Conservation (phyloP, 176 grass and related monocot species). For the Oryza australiensis region DNA sequence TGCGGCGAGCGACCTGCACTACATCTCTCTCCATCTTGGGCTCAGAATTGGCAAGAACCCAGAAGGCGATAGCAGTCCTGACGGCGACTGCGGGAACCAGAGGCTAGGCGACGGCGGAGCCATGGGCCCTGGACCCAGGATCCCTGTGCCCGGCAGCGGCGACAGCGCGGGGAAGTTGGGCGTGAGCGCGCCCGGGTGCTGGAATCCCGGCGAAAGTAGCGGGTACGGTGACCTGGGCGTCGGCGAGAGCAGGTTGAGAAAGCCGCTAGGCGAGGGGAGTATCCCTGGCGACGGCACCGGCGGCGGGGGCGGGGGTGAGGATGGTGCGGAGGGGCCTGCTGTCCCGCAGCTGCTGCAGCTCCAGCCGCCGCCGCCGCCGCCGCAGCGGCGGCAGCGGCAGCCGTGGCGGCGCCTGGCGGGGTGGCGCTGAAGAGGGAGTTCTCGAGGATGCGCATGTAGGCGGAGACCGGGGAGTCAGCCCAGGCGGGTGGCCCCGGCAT, state of each 20-base stretch:
- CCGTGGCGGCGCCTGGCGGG: slow-evolving; percentile 29
- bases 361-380: not conserved
- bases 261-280: slow-evolving; percentile 64
- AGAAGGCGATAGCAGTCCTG: slow-evolving; percentile 66
- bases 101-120: slow-evolving; percentile 56
- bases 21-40: slow-evolving; percentile 83
- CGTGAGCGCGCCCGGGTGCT: slow-evolving; percentile 51
- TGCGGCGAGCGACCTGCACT: not conserved
- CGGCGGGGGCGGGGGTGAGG: slow-evolving; percentile 42
- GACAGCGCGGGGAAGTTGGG: slow-evolving; percentile 70
- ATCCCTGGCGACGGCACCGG: slow-evolving; percentile 54
- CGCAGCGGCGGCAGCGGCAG: slow-evolving; percentile 19
- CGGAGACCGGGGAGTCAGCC: slow-evolving; percentile 70
- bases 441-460: slow-evolving; percentile 86
- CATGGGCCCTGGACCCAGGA: slow-evolving; percentile 65
- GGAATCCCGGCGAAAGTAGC: slow-evolving; percentile 66
- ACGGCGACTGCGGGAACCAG: slow-evolving; percentile 71
- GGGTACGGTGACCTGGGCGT: slow-evolving; percentile 73
- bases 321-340: slow-evolving; percentile 2
- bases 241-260: slow-evolving; percentile 70
- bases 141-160: slow-evolving; percentile 57
- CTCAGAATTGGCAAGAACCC: slow-evolving; percentile 67
- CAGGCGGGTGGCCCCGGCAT: slow-evolving; percentile 40
- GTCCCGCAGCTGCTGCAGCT: not conserved
- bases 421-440: slow-evolving; percentile 71